phyloP scores from a whole-genome alignment of 257 asterid species.

The Lantana camara region DNA sequence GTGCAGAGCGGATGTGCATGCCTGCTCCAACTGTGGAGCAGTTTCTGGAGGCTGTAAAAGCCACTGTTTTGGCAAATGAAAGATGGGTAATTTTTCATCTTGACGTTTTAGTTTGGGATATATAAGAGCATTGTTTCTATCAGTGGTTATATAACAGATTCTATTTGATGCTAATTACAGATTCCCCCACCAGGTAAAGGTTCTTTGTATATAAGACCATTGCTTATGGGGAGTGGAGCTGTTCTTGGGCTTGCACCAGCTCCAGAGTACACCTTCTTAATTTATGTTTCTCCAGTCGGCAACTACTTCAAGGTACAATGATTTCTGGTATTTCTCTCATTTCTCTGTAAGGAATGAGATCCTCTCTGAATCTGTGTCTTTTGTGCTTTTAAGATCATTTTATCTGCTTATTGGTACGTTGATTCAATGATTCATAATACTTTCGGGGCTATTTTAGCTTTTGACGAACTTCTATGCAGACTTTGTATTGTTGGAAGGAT shows the following conservation, averaged over 20 bases:
- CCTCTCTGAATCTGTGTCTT: conserved; percentile 6
- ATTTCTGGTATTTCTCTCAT: too few species aligned
- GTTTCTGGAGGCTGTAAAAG: conserved; percentile 86
- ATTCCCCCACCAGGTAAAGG: conserved; percentile 98
- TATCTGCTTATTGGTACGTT: neutral
- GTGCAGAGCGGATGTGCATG: conserved; percentile 99
- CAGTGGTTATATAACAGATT: conserved; percentile 12
- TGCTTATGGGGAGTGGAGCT: conserved; percentile 99
- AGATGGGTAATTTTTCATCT: conserved; percentile 76
- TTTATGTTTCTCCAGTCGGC: conserved; percentile 94
- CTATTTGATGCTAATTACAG: conserved; percentile 44
- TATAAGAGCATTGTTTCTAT: conserved; percentile 15
- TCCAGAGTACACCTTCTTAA: conserved; percentile 91
- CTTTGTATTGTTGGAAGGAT: neutral
- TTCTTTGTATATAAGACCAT: conserved; percentile 83
- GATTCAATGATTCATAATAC: neutral
- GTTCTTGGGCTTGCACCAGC: conserved; percentile 98
- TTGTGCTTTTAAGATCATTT: neutral
- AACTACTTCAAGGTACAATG: conserved; percentile 86
- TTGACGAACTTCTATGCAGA: neutral
- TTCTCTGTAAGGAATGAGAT: conserved; percentile 3
- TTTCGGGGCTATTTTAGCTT: neutral
- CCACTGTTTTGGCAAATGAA: conserved; percentile 81
- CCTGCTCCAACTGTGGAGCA: conserved; percentile 90
- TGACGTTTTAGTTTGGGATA: conserved; percentile 1